Evolutionary conservation across 2,329 filamentous ascomycete species (phyloP).

Genomic region (Hypoxylon sp.): DNA sequence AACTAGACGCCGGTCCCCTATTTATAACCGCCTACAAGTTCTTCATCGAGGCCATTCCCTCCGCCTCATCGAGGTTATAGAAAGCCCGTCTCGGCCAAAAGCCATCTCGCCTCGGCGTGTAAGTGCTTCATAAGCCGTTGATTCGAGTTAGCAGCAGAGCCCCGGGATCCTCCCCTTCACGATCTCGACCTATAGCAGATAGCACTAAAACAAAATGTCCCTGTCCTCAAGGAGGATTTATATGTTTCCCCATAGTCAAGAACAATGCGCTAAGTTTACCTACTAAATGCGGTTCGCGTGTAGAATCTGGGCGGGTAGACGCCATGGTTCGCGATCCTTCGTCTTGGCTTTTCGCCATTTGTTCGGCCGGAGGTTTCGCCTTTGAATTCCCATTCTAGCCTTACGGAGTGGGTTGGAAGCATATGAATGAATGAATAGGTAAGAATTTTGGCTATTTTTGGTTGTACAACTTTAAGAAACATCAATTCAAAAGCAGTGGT

Average conservation of each 20-base stretch:
- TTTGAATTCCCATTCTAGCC: background rate
- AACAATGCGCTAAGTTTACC: conserved; percentile 16
- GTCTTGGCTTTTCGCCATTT: background rate
- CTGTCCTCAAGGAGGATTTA: conserved; percentile 11
- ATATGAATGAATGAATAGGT: background rate
- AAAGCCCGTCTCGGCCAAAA: background rate
- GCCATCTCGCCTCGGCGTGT: background rate
- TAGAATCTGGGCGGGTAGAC: conserved; percentile 3
- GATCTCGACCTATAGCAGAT: conserved; percentile 1
- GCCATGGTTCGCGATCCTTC: conserved; percentile 34
- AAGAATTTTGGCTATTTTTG: conserved; percentile 1
- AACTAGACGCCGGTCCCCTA: background rate
- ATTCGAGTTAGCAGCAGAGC: background rate
- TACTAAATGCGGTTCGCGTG: conserved; percentile 18
- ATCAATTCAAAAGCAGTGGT: conserved; percentile 8
- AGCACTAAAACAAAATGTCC: conserved; percentile 9
- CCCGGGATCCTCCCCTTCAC: background rate
- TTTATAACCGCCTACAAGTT: background rate
- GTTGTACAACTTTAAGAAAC: background rate
- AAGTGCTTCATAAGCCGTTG: background rate
- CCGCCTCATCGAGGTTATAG: background rate
- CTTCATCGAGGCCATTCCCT: background rate
- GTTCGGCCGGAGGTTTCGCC: background rate
- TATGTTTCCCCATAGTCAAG: conserved; percentile 14
- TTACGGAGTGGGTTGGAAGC: background rate